Base-by-base conservation (phyloP, 1,284 basidiomycete species). In the Ganoderma leucocontextum region DNA sequence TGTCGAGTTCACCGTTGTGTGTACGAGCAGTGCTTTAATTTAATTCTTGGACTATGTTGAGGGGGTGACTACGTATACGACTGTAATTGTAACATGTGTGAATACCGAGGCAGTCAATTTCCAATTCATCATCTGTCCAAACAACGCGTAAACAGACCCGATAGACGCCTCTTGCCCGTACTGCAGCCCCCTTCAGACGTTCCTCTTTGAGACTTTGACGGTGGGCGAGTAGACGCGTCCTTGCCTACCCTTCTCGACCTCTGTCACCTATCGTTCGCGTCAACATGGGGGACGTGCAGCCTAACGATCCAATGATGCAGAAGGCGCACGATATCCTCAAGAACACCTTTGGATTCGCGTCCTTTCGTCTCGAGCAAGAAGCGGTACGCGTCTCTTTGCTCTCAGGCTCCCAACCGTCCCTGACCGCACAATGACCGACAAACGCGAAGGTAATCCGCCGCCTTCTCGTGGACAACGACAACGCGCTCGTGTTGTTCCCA, bases 361-460 rank as follows among this genome's bases (percentile, higher is more conserved):
- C 76, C 1, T 83, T 83, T 65, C 78, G 81, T 7, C 73, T 82
- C 25, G 77, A 79, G 33, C 82, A 83, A 66, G 81, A 81, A 71
- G 75, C 76, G 64, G 79, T 79, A 62, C n/a, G 66, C 62, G 76
- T 68, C 35, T 63, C 49, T 29, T 15, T n/a, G n/a, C 35, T 67
- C 25, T 44, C n/a, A n/a, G n/a, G n/a, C n/a, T n/a, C 9, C 25
- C 33, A n/a, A 9, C 19, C 35, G 22, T 60, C 10, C 41, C 42
- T 33, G 42, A n/a, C 60, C 47, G 47, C 17, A 55, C 25, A 13
- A n/a, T 66, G 57, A 68, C n/a, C 41, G 38, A 60, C 15, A 1
- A 38, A 52, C 19, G 33, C 15, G 29, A 53, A 82, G 79, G 82
- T 82, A 15, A 81, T 84, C 17, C 70, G 75, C 25, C 77, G 79